A percentile compares a stretch with the other conserved stretches of the same genome.
phyloP scores from a whole-genome alignment of 768 basidiomycete genomes.

The Dacryopinax primogenitus region DNA sequence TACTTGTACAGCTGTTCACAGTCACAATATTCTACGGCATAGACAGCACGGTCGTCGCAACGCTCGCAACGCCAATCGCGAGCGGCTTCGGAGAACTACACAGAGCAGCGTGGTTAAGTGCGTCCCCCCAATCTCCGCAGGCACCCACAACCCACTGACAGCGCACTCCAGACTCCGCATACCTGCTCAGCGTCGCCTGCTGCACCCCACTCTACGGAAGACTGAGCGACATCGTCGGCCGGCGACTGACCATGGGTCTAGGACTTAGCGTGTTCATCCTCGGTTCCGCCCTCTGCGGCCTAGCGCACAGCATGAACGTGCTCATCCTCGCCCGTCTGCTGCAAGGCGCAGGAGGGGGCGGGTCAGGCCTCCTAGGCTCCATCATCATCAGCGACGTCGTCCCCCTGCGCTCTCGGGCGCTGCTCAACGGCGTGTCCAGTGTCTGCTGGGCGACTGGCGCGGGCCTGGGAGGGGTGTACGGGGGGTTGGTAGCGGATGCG shows the following conservation, averaged over 20 bases:
- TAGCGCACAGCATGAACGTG: background rate
- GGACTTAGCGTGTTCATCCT: background rate
- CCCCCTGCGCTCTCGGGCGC: background rate
- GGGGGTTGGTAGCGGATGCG: background rate
- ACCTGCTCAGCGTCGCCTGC: background rate
- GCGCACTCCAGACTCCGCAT: background rate
- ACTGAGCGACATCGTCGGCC: conserved; percentile 2
- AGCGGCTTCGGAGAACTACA: background rate
- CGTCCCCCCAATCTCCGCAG: no score
- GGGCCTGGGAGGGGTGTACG: background rate
- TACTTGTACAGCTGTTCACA: background rate
- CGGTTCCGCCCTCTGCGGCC: background rate
- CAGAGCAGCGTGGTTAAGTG: background rate
- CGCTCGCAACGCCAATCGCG: background rate
- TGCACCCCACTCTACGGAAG: background rate
- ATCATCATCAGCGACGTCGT: background rate
- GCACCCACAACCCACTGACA: background rate
- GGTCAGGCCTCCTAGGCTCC: background rate
- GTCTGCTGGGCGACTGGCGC: conserved; percentile 2
- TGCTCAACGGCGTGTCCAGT: background rate
- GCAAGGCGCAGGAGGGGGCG: conserved; percentile 1
- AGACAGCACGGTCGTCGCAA: background rate
- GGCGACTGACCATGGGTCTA: background rate
- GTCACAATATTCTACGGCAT: background rate
- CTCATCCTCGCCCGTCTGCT: conserved; percentile 5